Evolutionary conservation across 768 basidiomycete species (phyloP).

Genomic region (Phylloporus rhodoxanthus): DNA sequence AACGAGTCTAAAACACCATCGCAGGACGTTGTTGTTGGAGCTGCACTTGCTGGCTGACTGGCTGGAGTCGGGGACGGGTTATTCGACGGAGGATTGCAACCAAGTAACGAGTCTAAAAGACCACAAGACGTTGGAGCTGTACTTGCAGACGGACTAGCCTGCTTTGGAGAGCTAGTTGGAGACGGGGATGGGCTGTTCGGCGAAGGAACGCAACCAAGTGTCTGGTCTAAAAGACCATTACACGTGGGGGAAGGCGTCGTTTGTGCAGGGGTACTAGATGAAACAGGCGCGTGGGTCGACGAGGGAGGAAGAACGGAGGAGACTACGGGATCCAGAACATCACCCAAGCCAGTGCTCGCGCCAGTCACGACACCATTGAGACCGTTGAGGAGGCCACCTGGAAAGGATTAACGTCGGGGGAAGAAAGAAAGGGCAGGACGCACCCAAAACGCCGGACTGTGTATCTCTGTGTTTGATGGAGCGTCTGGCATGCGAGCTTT

Average conservation of each 20-base stretch:
- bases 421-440: conserved; percentile 1
- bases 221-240: too few species aligned
- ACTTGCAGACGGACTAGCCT: background rate
- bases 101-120: conserved; percentile 7
- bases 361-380: background rate
- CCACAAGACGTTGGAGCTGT: background rate
- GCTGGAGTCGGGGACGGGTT: conserved; percentile 4
- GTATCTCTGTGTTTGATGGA: conserved; percentile 25
- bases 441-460: conserved; percentile 13
- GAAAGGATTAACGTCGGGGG: background rate
- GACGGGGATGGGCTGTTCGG: background rate
- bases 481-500: conserved; percentile 32
- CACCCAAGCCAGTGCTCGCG: background rate
- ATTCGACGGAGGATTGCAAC: background rate
- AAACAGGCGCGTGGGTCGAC: conserved; percentile 4
- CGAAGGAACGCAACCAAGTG: too few species aligned
- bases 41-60: background rate
- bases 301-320: background rate
- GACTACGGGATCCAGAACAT: conserved; percentile 10
- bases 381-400: conserved; percentile 9
- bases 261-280: background rate
- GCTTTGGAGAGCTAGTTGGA: background rate
- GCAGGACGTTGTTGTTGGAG: background rate
- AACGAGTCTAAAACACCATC: too few species aligned
- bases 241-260: background rate